These are phyloP conservation scores for Epichloe coenophiala DNA, from an alignment of 2,329 filamentous ascomycete species.

Conservation along the genomic window DNA sequence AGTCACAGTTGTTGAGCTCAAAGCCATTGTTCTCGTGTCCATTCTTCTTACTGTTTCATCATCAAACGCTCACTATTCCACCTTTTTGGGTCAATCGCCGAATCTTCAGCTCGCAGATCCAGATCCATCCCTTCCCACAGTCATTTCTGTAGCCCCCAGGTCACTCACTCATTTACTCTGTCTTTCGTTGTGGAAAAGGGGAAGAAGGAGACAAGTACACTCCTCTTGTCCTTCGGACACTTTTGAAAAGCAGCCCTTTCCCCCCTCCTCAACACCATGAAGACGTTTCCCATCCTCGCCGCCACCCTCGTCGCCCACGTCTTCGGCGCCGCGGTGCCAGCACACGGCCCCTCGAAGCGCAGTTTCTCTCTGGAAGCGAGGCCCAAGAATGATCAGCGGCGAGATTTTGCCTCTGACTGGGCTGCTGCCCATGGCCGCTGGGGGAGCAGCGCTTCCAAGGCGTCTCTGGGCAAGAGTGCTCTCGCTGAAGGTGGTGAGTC, in stretches of 20 bases:
- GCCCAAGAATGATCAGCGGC: conserved; percentile 10
- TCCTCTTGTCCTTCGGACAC: background rate
- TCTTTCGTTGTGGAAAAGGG: background rate
- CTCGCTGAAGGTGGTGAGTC: conserved; percentile 17
- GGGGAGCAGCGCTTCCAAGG: conserved; percentile 14
- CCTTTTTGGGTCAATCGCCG: background rate
- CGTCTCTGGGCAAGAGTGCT: conserved; percentile 12
- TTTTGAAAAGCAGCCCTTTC: background rate
- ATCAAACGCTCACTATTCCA: background rate
- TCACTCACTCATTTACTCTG: background rate
- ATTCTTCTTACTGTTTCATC: background rate
- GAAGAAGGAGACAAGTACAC: background rate
- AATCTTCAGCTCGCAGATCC: background rate
- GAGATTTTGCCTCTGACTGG: conserved; percentile 21
- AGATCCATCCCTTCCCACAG: background rate
- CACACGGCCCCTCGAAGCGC: background rate
- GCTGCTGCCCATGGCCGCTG: conserved; percentile 21
- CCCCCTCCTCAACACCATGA: background rate
- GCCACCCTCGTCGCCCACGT: background rate
- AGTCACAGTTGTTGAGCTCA: background rate
- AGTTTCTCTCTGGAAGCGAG: conserved; percentile 17
- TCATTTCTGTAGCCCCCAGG: background rate
- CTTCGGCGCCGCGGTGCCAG: background rate
- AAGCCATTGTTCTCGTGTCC: background rate
- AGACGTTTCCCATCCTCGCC: background rate